These are phyloP conservation scores for Bretschneidera sinensis DNA, from an alignment of 345 rosid species.

Conservation along the genomic window DNA sequence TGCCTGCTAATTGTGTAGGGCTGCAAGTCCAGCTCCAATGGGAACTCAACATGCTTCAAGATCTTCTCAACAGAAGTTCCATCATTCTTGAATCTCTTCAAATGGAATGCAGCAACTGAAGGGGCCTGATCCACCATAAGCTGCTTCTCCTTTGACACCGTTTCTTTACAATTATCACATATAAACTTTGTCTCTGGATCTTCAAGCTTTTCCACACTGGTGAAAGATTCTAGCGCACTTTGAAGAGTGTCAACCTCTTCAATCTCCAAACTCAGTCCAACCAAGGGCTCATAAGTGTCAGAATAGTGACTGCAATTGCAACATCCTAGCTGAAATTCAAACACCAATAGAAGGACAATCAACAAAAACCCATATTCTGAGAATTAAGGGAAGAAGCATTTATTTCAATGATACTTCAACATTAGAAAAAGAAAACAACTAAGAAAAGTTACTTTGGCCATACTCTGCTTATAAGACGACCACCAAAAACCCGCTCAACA, in stretches of 20 bases:
- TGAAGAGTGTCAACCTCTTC: conserved; percentile 50
- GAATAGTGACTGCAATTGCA: conserved; percentile 62
- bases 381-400: too few relatives aligned
- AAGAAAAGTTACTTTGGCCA: conserved; percentile 1
- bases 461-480: conserved; percentile 70
- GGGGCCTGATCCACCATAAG: conserved; percentile 71
- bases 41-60: conserved; percentile 65
- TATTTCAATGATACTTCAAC: too few relatives aligned
- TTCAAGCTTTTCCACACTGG: conserved; percentile 71
- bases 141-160: conserved; percentile 69
- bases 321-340: conserved; percentile 50
- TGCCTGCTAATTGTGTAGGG: conserved; percentile 43
- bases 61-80: conserved; percentile 66
- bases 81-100: conserved; percentile 84
- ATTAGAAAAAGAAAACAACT: not conserved
- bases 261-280: conserved; percentile 78
- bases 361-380: not conserved
- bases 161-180: conserved; percentile 68
- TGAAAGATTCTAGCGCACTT: conserved; percentile 66
- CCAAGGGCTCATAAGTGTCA: conserved; percentile 50
- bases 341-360: not conserved
- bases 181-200: conserved; percentile 45
- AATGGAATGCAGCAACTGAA: conserved; percentile 60
- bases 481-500: conserved; percentile 60
- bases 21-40: conserved; percentile 72